A percentile compares a stretch with the other conserved stretches of the same genome.
Conservation (phyloP, 495 filamentous ascomycete species). For the Astrocystis sublimbata region DNA sequence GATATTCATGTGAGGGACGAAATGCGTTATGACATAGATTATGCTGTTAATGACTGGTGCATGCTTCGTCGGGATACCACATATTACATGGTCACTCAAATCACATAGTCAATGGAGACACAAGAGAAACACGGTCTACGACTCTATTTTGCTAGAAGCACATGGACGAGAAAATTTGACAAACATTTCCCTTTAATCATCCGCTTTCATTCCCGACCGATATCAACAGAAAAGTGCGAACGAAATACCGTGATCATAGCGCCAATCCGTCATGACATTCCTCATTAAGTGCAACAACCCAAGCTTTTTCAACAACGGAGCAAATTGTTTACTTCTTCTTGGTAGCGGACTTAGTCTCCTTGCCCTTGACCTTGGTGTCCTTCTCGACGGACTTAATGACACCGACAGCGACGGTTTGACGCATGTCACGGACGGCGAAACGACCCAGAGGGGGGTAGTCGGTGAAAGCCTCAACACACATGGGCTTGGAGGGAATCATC, state of each 20-base stretch:
- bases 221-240: constrained; percentile 46
- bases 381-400: constrained; percentile 74
- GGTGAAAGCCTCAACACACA: constrained; percentile 99
- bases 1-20: too few relatives aligned
- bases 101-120: neutral
- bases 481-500: constrained; percentile 99
- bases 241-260: constrained; percentile 30
- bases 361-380: constrained; percentile 41
- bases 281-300: constrained; percentile 14
- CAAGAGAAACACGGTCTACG: constrained; percentile 39
- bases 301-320: neutral
- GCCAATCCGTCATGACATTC: constrained; percentile 20
- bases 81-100: neutral
- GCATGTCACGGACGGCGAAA: constrained; percentile 95
- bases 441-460: constrained; percentile 98
- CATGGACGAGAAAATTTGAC: constrained; percentile 50
- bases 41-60: too few relatives aligned
- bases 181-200: constrained; percentile 45
- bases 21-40: neutral
- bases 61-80: neutral
- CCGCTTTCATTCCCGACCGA: constrained; percentile 35
- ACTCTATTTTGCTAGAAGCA: constrained; percentile 56
- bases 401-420: constrained; percentile 95
- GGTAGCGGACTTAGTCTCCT: constrained; percentile 70
- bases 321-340: constrained; percentile 63